These are phyloP conservation scores for Carallia pectinifolia DNA, from an alignment of 345 rosid genomes.

Conservation along the genomic window DNA sequence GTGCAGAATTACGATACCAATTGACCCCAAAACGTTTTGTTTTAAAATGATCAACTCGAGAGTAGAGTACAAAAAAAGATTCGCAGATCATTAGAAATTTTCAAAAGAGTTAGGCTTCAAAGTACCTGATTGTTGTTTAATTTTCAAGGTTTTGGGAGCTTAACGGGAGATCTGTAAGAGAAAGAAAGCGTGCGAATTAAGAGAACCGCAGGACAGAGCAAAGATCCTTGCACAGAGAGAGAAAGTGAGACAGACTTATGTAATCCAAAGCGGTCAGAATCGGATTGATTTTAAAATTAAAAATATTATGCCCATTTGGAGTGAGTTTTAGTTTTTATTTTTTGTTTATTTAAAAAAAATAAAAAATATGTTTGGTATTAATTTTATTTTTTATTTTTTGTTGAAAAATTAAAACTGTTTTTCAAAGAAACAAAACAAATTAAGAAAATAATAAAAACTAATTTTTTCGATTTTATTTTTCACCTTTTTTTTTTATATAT, in stretches of 20 bases:
- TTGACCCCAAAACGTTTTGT: background rate
- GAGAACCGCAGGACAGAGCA: background rate
- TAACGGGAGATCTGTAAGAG: background rate
- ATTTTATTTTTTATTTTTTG: too few relatives aligned
- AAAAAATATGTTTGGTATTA: too few relatives aligned
- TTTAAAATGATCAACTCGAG: background rate
- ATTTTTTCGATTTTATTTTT: too few relatives aligned
- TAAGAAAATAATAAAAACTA: too few relatives aligned
- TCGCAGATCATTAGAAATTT: background rate
- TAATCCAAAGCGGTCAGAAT: background rate
- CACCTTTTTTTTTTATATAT: too few relatives aligned
- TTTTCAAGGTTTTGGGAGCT: background rate
- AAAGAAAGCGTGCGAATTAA: constrained; percentile 10
- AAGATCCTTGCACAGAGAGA: background rate
- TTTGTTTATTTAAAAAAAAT: too few relatives aligned
- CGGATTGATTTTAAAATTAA: too few relatives aligned
- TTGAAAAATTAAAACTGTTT: too few relatives aligned
- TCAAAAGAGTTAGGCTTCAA: background rate
- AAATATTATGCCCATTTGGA: too few relatives aligned
- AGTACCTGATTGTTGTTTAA: constrained; percentile 7
- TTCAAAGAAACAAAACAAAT: too few relatives aligned
- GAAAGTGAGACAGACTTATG: background rate
- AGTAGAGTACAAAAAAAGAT: background rate
- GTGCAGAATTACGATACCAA: background rate
- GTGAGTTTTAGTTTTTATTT: too few relatives aligned